These are phyloP conservation scores for Sanghuangporus sanghuang DNA, from an alignment of 1,284 basidiomycete genomes.

Conservation along the genomic window DNA sequence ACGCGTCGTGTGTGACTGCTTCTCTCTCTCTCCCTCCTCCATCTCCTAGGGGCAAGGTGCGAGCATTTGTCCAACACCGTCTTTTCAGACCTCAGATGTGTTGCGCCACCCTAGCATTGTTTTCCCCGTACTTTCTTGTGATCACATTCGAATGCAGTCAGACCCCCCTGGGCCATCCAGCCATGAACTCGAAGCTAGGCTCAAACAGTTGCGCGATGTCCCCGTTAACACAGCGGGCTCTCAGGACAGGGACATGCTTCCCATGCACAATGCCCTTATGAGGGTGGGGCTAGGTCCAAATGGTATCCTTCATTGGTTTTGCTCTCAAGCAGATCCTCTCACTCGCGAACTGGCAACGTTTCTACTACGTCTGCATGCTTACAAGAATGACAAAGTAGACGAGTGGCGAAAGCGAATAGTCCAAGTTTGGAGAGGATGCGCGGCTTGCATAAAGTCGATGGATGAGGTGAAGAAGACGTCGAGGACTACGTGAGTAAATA, in stretches of 20 bases:
- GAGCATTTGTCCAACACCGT: no score
- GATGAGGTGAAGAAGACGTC: constrained; percentile 54
- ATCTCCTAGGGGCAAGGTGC: no score
- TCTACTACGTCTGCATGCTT: constrained; percentile 76
- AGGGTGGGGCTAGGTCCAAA: constrained; percentile 32
- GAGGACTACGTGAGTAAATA: constrained; percentile 56
- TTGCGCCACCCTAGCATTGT: background rate
- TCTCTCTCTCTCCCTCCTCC: constrained; percentile 6
- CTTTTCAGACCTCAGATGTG: background rate
- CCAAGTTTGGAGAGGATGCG: constrained; percentile 54
- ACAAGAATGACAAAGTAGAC: constrained; percentile 52
- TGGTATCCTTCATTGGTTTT: constrained; percentile 66
- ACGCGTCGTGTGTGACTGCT: constrained; percentile 7
- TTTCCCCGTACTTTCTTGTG: background rate
- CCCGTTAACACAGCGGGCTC: constrained; percentile 46
- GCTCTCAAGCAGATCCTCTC: constrained; percentile 45
- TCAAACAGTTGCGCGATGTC: constrained; percentile 47
- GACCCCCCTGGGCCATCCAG: constrained; percentile 3
- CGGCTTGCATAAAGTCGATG: constrained; percentile 62
- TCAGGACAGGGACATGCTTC: constrained; percentile 46
- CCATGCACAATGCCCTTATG: constrained; percentile 56
- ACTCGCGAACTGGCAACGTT: constrained; percentile 67
- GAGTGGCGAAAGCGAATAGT: constrained; percentile 59
- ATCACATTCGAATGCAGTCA: constrained; percentile 7
- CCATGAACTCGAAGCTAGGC: constrained; percentile 37